phyloP scores from a whole-genome alignment of 345 rosid genomes.

The Raphanus sativus region DNA sequence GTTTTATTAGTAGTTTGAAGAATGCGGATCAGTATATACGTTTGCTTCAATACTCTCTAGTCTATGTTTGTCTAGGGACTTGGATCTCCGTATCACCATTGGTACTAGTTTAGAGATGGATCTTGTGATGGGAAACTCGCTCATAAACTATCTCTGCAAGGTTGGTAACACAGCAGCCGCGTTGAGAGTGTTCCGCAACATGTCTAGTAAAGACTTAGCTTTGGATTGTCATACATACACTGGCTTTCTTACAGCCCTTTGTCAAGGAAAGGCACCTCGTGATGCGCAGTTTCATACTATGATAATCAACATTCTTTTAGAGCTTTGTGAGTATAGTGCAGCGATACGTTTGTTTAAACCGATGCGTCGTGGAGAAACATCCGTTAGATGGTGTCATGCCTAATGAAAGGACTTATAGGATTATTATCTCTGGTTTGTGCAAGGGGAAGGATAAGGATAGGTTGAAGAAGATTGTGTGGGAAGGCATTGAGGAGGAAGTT shows the following conservation, averaged over 20 bases:
- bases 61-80: slow-evolving; percentile 45
- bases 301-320: slow-evolving; percentile 51
- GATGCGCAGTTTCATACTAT: slow-evolving; percentile 65
- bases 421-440: background rate
- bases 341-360: slow-evolving; percentile 54
- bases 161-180: slow-evolving; percentile 48
- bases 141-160: slow-evolving; percentile 54
- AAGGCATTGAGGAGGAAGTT: slow-evolving; percentile 45
- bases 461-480: slow-evolving; percentile 34
- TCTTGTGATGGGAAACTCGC: slow-evolving; percentile 63
- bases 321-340: slow-evolving; percentile 42
- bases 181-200: slow-evolving; percentile 30
- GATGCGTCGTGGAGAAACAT: slow-evolving; percentile 45
- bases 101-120: slow-evolving; percentile 36
- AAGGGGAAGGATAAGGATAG: background rate
- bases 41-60: slow-evolving; percentile 57
- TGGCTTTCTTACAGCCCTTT: slow-evolving; percentile 54
- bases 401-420: background rate
- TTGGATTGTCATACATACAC: slow-evolving; percentile 64
- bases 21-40: slow-evolving; percentile 67
- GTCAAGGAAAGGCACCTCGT: slow-evolving; percentile 39
- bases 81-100: slow-evolving; percentile 36
- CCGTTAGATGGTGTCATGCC: no score
- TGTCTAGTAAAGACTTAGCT: slow-evolving; percentile 48
- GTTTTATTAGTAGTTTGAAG: slow-evolving; percentile 41